A percentile compares a stretch with the other conserved stretches of the same genome.
Conservation (phyloP, 2,329 filamentous ascomycete species). For the Capronia epimyces region DNA sequence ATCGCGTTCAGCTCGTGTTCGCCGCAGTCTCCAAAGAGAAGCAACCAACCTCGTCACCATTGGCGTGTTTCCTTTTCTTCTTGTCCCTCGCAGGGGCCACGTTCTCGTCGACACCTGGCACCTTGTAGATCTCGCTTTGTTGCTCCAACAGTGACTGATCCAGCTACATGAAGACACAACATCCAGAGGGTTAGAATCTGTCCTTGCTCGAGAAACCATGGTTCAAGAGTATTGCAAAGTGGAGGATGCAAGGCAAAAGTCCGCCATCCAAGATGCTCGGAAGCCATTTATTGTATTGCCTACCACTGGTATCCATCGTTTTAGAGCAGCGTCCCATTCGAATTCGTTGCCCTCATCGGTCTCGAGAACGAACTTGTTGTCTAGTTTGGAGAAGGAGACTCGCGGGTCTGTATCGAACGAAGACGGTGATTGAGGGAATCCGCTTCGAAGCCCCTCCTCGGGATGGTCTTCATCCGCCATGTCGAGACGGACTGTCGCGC, state of each 20-base stretch:
- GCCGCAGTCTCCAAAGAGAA: not conserved
- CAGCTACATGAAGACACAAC: conserved; percentile 38
- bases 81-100: conserved; percentile 42
- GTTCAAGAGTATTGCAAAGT: conserved; percentile 18
- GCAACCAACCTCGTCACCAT: conserved; percentile 47
- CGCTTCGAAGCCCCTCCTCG: conserved; percentile 18
- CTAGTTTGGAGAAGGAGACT: conserved; percentile 78
- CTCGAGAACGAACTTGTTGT: conserved; percentile 77
- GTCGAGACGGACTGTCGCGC: not conserved
- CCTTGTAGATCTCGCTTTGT: conserved; percentile 57
- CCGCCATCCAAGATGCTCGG: conserved; percentile 10
- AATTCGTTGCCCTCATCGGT: conserved; percentile 79
- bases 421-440: conserved; percentile 52
- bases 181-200: conserved; percentile 25
- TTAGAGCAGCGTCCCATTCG: conserved; percentile 67
- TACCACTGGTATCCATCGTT: conserved; percentile 69
- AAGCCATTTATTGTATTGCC: conserved; percentile 26
- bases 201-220: conserved; percentile 14
- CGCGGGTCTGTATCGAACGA: conserved; percentile 73
- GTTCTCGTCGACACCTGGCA: conserved; percentile 55
- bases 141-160: conserved; percentile 57
- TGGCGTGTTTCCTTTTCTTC: conserved; percentile 51
- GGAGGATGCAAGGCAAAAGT: conserved; percentile 1
- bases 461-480: conserved; percentile 19
- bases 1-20: conserved; percentile 38